Base-by-base conservation (phyloP, 805 yeast species). In the Saccharomycopsis fibuligera region DNA sequence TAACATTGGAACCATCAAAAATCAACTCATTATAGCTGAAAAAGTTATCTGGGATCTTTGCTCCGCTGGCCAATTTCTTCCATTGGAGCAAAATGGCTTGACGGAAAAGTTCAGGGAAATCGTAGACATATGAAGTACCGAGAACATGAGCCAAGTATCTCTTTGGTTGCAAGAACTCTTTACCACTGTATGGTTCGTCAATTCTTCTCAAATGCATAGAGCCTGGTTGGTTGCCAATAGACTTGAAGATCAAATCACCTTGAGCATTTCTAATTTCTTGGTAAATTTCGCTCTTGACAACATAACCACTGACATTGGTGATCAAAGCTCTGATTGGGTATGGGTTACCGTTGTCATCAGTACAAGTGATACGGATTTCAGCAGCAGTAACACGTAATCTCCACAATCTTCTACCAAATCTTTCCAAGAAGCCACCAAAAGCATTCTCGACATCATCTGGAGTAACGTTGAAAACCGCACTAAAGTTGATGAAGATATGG, bases 71-170 rank as follows among this genome's bases (percentile, higher is more conserved):
- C 57, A 67, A 66, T 53, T 76, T 77, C 65, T 83, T 82, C 99
- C 99, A 93, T 67, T 81, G 84, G 19, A 90, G 74, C 48, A 79
- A 67, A 35, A 86, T 76, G 35, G 96, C 95, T 72, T 93, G 97
- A 61, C 90, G 86, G 84, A 95, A 93, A 61, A 93, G 72, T 66
- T 93, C 99, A 46, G 99, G 99, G 93, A 93, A 95, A 68, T 93
- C 99, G 62, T 95, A 93, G 44, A 88, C 96, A 63, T 88, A 93
- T 9, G 99, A 90, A 17, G 99, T 93, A 56, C 99, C 99, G 90
- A 93, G 85, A 60, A 87, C 76, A 68, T 93, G 98, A 44, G 99
- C 99, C 73, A 84, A 86, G 75, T 95, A 95, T 71, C 99, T 88
- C 70, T 93, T 93, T 60, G 98, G 97, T 73, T 93, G 99, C 62